Conservation (phyloP, 345 rosid species). For the Eucalyptus pumila region DNA sequence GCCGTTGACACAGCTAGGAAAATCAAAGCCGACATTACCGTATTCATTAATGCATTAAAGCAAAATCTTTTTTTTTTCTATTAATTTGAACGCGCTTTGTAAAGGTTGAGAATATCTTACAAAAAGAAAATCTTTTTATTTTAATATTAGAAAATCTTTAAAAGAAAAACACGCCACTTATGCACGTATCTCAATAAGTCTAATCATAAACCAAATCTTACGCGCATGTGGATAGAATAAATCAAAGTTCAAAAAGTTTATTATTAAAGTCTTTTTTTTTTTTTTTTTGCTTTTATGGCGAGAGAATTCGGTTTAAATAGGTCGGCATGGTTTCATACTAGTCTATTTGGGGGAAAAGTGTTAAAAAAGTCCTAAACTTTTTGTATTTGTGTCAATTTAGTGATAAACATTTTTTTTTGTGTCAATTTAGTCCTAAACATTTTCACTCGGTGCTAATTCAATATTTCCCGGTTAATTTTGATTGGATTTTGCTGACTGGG, state of each 20-base stretch:
- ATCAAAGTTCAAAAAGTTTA: neutral
- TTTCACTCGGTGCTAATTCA: no score
- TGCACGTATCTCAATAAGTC: neutral
- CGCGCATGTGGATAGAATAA: neutral
- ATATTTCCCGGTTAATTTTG: no score
- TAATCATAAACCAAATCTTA: neutral
- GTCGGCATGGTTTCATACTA: neutral
- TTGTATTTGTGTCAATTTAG: no score
- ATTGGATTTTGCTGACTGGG: accelerated
- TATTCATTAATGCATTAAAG: neutral
- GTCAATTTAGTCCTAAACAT: accelerated
- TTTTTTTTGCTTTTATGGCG: neutral
- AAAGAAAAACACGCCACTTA: neutral
- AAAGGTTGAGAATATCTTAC: neutral
- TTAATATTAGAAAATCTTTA: neutral
- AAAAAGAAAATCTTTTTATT: neutral
- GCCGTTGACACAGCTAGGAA: neutral
- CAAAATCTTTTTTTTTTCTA: neutral
- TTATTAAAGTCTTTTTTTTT: no score
- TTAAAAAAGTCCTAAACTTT: accelerated
- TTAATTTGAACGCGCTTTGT: neutral
- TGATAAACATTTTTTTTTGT: no score
- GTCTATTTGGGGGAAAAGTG: neutral
- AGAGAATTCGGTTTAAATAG: neutral
- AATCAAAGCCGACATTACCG: neutral